Percentiles rank a stretch among this genome's conserved stretches.
Conservation (phyloP, 2,329 filamentous ascomycete species). For the Trichoderma polysporum region DNA sequence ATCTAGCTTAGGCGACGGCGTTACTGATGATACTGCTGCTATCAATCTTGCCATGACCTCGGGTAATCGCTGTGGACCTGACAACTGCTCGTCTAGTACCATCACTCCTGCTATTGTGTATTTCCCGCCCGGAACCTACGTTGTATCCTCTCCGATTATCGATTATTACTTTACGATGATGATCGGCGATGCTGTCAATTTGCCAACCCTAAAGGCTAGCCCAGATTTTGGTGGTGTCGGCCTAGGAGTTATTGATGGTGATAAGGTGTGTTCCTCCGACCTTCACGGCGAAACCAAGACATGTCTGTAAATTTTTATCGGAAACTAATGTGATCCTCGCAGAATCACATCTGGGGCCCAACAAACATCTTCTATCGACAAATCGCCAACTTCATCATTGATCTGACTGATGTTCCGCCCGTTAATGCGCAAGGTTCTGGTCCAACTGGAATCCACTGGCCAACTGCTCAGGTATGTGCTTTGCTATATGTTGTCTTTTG, state of each 20-base stretch:
- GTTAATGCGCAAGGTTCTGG: background rate
- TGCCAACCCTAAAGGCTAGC: background rate
- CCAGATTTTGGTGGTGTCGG: conserved; percentile 26
- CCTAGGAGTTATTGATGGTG: background rate
- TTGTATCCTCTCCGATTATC: conserved; percentile 22
- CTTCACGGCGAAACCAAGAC: too few relatives aligned
- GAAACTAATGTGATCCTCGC: too few relatives aligned
- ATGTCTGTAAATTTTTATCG: background rate
- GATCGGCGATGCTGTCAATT: conserved; percentile 39
- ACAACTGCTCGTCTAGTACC: conserved; percentile 24
- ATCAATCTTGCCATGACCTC: conserved; percentile 38
- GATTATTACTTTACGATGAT: conserved; percentile 25
- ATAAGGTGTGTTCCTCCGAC: background rate
- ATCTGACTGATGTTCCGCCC: background rate
- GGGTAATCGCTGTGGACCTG: conserved; percentile 7
- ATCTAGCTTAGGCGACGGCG: background rate
- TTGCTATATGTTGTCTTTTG: too few relatives aligned
- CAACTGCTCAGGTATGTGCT: background rate
- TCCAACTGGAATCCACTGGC: background rate
- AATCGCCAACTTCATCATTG: conserved; percentile 1
- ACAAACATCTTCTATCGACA: conserved; percentile 10
- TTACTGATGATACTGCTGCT: conserved; percentile 37
- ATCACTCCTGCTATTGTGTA: conserved; percentile 38
- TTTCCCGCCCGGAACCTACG: conserved; percentile 28
- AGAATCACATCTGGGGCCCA: conserved; percentile 24